These are phyloP conservation scores for Hamigera avellanea DNA, from an alignment of 495 filamentous ascomycete species.

Conservation along the genomic window DNA sequence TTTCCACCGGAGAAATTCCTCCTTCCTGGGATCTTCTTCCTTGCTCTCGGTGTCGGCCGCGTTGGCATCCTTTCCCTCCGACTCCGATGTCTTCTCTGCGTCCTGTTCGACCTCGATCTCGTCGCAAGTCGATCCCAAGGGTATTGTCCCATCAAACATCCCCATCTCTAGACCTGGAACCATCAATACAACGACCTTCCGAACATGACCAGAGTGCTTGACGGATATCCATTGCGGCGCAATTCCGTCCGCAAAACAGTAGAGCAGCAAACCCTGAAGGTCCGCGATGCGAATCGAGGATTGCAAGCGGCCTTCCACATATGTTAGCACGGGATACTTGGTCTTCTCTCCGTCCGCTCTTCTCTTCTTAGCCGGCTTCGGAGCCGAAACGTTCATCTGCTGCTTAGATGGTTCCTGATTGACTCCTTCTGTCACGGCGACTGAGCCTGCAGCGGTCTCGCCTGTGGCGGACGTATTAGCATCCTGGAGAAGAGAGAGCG, in stretches of 20 bases:
- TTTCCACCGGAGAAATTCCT: constrained; percentile 32
- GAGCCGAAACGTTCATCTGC: background rate
- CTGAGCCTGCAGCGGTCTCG: constrained; percentile 3
- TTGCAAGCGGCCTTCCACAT: constrained; percentile 58
- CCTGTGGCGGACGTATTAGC: constrained; percentile 6
- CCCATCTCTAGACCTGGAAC: constrained; percentile 81
- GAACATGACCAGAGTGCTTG: constrained; percentile 59
- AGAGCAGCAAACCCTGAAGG: constrained; percentile 73
- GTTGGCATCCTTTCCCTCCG: constrained; percentile 2
- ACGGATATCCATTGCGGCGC: constrained; percentile 83
- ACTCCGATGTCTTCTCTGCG: background rate
- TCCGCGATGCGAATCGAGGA: constrained; percentile 64
- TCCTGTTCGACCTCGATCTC: constrained; percentile 9
- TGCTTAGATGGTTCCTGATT: constrained; percentile 1
- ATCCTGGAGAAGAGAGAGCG: constrained; percentile 18
- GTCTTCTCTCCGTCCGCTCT: constrained; percentile 44
- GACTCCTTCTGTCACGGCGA: background rate
- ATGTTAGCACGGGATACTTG: constrained; percentile 64
- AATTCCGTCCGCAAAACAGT: constrained; percentile 74
- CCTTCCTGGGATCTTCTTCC: constrained; percentile 10
- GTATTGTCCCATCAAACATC: constrained; percentile 69
- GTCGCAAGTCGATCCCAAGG: constrained; percentile 28
- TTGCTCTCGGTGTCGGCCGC: constrained; percentile 6
- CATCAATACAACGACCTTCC: constrained; percentile 86
- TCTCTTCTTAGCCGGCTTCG: constrained; percentile 22